Conservation (phyloP, 441 rosid species). For the Jatropha multifida region DNA sequence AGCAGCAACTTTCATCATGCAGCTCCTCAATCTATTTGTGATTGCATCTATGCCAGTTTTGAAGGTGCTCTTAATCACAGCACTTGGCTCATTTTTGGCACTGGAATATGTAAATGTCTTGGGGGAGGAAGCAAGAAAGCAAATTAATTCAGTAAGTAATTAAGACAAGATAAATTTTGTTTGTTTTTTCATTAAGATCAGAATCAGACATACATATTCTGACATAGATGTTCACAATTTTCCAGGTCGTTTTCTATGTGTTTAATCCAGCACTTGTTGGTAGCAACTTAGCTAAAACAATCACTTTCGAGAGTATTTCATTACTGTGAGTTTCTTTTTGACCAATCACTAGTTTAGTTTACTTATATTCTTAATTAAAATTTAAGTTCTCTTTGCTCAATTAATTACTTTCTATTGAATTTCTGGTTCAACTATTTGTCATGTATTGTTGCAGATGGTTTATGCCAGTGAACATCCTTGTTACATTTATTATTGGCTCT, state of each 20-base stretch:
- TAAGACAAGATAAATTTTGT: too few relatives aligned
- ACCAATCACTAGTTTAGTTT: too few relatives aligned
- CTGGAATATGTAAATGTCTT: conserved; percentile 44
- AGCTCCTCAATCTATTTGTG: conserved; percentile 42
- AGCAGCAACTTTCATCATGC: conserved; percentile 25
- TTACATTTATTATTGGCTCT: conserved; percentile 27
- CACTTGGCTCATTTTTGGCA: conserved; percentile 54
- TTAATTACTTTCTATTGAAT: not conserved
- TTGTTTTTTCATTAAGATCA: not conserved
- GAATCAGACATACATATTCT: not conserved
- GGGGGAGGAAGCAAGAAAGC: conserved; percentile 42
- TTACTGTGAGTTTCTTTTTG: not conserved
- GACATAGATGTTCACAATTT: conserved; percentile 2
- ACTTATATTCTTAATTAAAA: too few relatives aligned
- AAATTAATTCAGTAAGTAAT: conserved; percentile 8
- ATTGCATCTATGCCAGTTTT: conserved; percentile 56
- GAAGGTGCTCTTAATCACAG: conserved; percentile 55
- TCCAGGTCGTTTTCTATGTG: conserved; percentile 58
- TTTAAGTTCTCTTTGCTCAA: too few relatives aligned
- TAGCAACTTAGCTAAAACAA: conserved; percentile 50
- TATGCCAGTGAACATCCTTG: conserved; percentile 40
- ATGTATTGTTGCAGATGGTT: conserved; percentile 33
- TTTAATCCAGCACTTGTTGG: conserved; percentile 54
- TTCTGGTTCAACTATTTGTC: too few relatives aligned
- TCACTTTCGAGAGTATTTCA: conserved; percentile 42